phyloP scores from a whole-genome alignment of 495 filamentous ascomycete species.

The Alectoria sarmentosa region DNA sequence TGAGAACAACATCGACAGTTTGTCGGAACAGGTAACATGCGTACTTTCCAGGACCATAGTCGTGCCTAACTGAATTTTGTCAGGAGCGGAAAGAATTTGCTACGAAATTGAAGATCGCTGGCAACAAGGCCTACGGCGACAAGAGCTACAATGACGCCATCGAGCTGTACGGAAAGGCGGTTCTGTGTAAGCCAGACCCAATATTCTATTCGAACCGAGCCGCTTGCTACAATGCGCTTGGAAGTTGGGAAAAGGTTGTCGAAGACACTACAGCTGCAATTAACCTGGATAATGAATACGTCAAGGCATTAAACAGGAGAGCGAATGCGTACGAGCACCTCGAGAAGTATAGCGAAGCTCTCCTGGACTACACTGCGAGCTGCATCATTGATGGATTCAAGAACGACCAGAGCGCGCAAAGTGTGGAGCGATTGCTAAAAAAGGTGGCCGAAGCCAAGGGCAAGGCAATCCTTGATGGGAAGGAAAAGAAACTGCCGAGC shows the following conservation, averaged over 20 bases:
- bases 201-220: constrained; percentile 99
- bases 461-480: constrained; percentile 70
- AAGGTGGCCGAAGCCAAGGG: constrained; percentile 94
- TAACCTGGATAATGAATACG: constrained; percentile 85
- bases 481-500: constrained; percentile 81
- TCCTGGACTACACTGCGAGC: constrained; percentile 95
- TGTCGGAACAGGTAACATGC: constrained; percentile 57
- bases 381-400: constrained; percentile 97
- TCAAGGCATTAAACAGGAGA: constrained; percentile 93
- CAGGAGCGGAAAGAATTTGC: constrained; percentile 68
- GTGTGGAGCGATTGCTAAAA: constrained; percentile 89
- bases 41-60: constrained; percentile 5
- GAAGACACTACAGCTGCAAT: constrained; percentile 95
- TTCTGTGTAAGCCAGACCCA: constrained; percentile 93
- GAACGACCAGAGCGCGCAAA: constrained; percentile 78
- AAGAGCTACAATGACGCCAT: constrained; percentile 92
- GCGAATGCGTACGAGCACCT: constrained; percentile 95
- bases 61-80: constrained; percentile 23
- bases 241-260: constrained; percentile 90
- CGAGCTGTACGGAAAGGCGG: constrained; percentile 87
- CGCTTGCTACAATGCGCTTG: constrained; percentile 90
- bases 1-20: constrained; percentile 60
- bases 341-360: constrained; percentile 82
- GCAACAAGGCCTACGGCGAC: constrained; percentile 90
- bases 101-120: constrained; percentile 83